A percentile compares a stretch with the other conserved stretches of the same genome.
Evolutionary conservation across 2,329 filamentous ascomycete species (phyloP).

Genomic region (Colletotrichum limetticola): DNA sequence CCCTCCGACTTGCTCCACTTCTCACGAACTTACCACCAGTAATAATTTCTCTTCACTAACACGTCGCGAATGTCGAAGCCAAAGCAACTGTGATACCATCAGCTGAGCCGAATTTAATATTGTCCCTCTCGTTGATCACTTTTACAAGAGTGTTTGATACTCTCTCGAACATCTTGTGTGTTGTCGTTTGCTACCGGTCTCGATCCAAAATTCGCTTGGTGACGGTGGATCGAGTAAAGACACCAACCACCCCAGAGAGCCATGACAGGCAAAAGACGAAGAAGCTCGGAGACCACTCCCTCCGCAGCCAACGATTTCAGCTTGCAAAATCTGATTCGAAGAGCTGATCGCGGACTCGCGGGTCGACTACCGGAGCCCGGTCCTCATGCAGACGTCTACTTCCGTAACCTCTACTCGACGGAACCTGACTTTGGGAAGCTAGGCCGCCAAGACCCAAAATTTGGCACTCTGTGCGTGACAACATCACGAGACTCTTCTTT

Average conservation of each 20-base stretch:
- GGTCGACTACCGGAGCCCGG: slow-evolving; percentile 10
- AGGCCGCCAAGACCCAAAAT: slow-evolving; percentile 51
- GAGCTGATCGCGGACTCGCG: background rate
- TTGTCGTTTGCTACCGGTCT: background rate
- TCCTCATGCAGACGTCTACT: slow-evolving; percentile 32
- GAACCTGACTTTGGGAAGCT: slow-evolving; percentile 57
- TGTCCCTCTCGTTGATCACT: too few relatives aligned
- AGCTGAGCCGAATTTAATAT: background rate
- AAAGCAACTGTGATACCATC: background rate
- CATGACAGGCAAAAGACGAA: slow-evolving; percentile 17
- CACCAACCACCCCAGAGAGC: background rate
- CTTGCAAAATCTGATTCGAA: background rate
- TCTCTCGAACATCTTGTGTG: too few relatives aligned
- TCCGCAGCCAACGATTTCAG: slow-evolving; percentile 18
- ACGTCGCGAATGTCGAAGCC: background rate
- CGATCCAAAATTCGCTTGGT: background rate
- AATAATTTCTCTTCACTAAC: background rate
- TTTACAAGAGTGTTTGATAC: too few relatives aligned
- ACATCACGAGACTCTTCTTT: background rate
- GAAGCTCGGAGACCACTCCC: slow-evolving; percentile 6
- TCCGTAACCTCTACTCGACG: slow-evolving; percentile 50
- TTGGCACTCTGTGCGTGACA: slow-evolving; percentile 51
- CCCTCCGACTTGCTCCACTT: background rate
- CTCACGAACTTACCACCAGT: background rate
- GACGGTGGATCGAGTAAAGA: background rate